A percentile compares a stretch with the other conserved stretches of the same genome.
These are phyloP conservation scores for Cyclostephanos tholiformis DNA, from an alignment of 108 stramenopile genomes.

Conservation along the genomic window DNA sequence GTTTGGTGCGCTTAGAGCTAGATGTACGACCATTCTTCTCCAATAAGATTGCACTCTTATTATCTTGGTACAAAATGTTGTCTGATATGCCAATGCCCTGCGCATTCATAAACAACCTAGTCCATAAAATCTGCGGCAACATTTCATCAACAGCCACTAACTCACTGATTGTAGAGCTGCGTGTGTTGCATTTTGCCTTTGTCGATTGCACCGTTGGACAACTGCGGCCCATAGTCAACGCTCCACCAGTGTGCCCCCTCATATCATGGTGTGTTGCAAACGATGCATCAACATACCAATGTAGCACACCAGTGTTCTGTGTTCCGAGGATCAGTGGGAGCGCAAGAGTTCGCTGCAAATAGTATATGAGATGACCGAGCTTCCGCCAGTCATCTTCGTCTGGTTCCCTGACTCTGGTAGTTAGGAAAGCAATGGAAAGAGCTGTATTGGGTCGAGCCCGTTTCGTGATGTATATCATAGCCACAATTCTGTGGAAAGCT, in stretches of 20 bases:
- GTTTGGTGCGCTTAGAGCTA: slow-evolving; percentile 45
- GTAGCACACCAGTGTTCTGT: background rate
- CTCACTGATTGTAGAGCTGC: slow-evolving; percentile 55
- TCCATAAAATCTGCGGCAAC: slow-evolving; percentile 48
- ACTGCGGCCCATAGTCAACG: slow-evolving; percentile 55
- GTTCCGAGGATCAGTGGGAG: slow-evolving; percentile 20
- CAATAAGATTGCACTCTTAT: slow-evolving; percentile 51
- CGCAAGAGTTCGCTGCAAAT: slow-evolving; percentile 39
- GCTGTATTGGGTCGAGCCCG: slow-evolving; percentile 49
- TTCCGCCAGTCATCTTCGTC: too few relatives aligned
- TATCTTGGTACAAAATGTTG: slow-evolving; percentile 52
- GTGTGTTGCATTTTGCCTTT: slow-evolving; percentile 49
- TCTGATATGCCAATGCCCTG: slow-evolving; percentile 43
- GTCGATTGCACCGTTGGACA: slow-evolving; percentile 5
- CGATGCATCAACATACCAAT: too few relatives aligned
- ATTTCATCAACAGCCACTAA: slow-evolving; percentile 45
- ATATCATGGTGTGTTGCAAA: too few relatives aligned
- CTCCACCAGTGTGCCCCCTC: too few relatives aligned
- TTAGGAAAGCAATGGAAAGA: slow-evolving; percentile 52
- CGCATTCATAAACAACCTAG: slow-evolving; percentile 45
- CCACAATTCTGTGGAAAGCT: slow-evolving; percentile 16
- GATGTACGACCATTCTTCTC: slow-evolving; percentile 46
- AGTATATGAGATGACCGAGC: slow-evolving; percentile 46
- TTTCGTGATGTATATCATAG: too few relatives aligned
- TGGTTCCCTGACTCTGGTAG: slow-evolving; percentile 49